Evolutionary conservation across 164 flowering plant genomes (phyloP), one percentile per base, ranked within the genome.

Genomic region (Amborella trichopoda): DNA sequence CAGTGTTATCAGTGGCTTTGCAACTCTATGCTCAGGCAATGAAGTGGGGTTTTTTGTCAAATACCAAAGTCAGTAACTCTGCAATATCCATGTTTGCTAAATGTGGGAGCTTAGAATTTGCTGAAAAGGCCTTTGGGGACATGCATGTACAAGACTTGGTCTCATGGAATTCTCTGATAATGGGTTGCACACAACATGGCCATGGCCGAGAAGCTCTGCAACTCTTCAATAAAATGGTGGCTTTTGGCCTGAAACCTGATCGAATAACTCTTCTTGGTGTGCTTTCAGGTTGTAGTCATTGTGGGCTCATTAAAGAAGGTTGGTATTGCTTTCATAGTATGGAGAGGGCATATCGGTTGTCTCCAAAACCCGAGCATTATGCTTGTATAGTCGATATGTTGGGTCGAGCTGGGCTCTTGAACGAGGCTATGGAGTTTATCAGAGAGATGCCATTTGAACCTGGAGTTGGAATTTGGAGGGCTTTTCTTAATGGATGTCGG

Each of bases 321-420:
- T 25, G 45, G 28, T 21, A 8, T 8, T 52, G 42, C 49, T 68
- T 66, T 68, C 56, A 58, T 52, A 64, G 46, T 36, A 40, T 68
- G 51, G 42, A 60, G 44, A 64, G 48, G 40, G 72, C 60, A 18
- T 64, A 63, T 41, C 61, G 61, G 50, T 48, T 78, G 13, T 28
- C 4, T 21, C 79, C 73, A 3, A 27, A 33, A 12, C 53, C 44
- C 25, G 75, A 74, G 63, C 86, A 81, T 58, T 76, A 76, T 56
- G 61, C 50, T 42, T 61, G 48, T 55, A 17, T 81, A n/a, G 68
- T 76, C 17, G 68, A 72, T 26, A 50, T 78, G 67, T 48, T 74
- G 60, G 58, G 68, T 55, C 68, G 48, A 46, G 70, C 60, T 28
- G 79, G 82, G 46, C 65, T 50, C 52, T 55, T 71, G 14, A 23